phyloP scores from a whole-genome alignment of 2,329 filamentous ascomycete genomes.

The Cladosporium cucumerinum region DNA sequence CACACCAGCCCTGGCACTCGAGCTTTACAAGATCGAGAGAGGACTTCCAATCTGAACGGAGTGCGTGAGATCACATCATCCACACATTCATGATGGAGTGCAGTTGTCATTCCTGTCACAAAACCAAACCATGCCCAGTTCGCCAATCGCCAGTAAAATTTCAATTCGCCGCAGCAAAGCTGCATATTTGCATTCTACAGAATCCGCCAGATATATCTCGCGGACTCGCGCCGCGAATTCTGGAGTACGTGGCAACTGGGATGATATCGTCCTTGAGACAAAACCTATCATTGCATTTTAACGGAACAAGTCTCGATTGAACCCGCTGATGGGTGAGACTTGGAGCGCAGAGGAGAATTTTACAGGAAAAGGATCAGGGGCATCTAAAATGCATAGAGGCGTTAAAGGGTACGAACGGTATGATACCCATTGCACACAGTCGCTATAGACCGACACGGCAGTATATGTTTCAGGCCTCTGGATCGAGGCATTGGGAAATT shows the following conservation, averaged over 20 bases:
- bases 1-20: conserved; percentile 46
- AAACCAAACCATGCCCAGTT: not conserved
- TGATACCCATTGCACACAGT: conserved; percentile 3
- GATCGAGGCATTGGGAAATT: not conserved
- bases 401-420: not conserved
- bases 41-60: conserved; percentile 37
- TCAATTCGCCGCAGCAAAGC: not conserved
- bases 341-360: not conserved
- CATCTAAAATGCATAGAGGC: conserved; percentile 7
- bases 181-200: not conserved
- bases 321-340: not conserved
- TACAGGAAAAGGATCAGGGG: not conserved
- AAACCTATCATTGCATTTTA: not conserved
- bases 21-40: conserved; percentile 48
- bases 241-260: not conserved
- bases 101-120: not conserved
- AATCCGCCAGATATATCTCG: not conserved
- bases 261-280: not conserved
- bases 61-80: not conserved
- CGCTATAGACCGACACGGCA: not conserved
- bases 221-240: not conserved
- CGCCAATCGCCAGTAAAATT: not conserved
- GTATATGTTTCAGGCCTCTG: not conserved
- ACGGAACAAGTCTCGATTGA: not conserved
- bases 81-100: not conserved